phyloP scores from a whole-genome alignment of 768 basidiomycete species.

The Boletus pseudo-olivaceus region DNA sequence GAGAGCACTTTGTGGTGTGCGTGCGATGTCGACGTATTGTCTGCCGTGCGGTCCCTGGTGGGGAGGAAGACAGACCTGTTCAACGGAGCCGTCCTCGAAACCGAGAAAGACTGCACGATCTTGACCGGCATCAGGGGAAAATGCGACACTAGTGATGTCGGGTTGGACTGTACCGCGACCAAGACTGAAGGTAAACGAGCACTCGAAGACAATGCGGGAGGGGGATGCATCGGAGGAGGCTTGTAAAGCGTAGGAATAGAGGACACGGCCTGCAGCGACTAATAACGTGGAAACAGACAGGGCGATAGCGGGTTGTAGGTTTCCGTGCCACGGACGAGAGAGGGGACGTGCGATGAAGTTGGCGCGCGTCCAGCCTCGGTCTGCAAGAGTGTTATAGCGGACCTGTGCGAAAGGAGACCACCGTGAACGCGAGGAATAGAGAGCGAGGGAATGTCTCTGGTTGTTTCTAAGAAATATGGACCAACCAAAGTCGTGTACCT shows the following conservation, averaged over 20 bases:
- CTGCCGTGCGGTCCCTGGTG: conserved; percentile 1
- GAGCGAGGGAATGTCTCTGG: conserved; percentile 52
- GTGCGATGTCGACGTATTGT: conserved; percentile 21
- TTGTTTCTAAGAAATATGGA: conserved; percentile 45
- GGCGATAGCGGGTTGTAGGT: conserved; percentile 54
- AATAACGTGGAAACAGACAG: conserved; percentile 53
- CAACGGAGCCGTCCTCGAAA: conserved; percentile 56
- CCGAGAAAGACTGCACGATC: conserved; percentile 51
- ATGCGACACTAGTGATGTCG: conserved; percentile 56
- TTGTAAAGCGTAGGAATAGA: conserved; percentile 58
- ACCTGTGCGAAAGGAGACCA: conserved; percentile 47
- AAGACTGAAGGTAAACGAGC: conserved; percentile 38
- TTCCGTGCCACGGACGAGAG: conserved; percentile 54
- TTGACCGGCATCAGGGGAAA: conserved; percentile 42
- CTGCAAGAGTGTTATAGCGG: conserved; percentile 50
- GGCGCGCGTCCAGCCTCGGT: conserved; percentile 48
- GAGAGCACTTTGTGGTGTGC: conserved; percentile 20
- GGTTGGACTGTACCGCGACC: conserved; percentile 29
- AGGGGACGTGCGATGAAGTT: conserved; percentile 64
- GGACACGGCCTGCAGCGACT: conserved; percentile 53
- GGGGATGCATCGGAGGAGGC: conserved; percentile 25
- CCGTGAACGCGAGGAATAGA: conserved; percentile 38
- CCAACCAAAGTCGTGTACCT: conserved; percentile 69
- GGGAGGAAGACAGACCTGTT: conserved; percentile 40
- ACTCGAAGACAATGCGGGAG: conserved; percentile 49